These are phyloP conservation scores for Diatrype stigma DNA, from an alignment of 2,329 filamentous ascomycete species.

Conservation along the genomic window DNA sequence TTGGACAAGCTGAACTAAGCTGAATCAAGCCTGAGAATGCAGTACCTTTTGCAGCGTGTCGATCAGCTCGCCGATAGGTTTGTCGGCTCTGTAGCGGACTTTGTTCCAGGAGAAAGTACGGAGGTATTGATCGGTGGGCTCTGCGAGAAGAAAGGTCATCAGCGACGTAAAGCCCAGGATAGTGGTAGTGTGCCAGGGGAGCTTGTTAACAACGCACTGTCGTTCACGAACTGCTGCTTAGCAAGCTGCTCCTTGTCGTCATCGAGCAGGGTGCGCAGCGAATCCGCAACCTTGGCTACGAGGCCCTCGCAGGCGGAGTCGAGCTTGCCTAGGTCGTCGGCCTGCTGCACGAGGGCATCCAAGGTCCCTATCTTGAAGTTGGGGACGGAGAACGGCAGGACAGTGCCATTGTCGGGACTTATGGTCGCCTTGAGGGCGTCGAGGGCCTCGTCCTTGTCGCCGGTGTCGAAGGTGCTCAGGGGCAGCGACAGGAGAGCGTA, in stretches of 20 bases:
- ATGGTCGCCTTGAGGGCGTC: conserved; percentile 70
- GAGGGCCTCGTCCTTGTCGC: conserved; percentile 77
- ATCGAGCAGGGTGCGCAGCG: conserved; percentile 75
- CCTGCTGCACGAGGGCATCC: conserved; percentile 91
- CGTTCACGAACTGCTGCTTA: conserved; percentile 89
- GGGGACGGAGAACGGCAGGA: conserved; percentile 76
- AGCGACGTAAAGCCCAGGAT: conserved; percentile 12
- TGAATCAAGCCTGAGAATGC: too few relatives aligned
- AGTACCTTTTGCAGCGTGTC: conserved; percentile 80
- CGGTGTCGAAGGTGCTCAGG: conserved; percentile 76
- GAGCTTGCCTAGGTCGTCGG: conserved; percentile 89
- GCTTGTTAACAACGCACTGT: conserved; percentile 58
- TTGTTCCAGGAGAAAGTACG: conserved; percentile 93
- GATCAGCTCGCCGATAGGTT: conserved; percentile 80
- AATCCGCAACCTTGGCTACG: conserved; percentile 83
- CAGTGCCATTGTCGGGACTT: conserved; percentile 68
- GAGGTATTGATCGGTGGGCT: conserved; percentile 93
- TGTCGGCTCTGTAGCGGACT: conserved; percentile 92
- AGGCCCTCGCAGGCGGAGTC: conserved; percentile 75
- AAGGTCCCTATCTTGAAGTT: conserved; percentile 98
- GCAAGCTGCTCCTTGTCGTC: conserved; percentile 78
- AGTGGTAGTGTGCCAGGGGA: conserved; percentile 4
- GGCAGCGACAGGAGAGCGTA: conserved; percentile 91
- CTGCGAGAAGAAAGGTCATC: conserved; percentile 42
- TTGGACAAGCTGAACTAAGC: neutral